A percentile compares a stretch with the other conserved stretches of the same genome.
Conservation (phyloP, 441 rosid species). For the Euphorbia corollata region DNA sequence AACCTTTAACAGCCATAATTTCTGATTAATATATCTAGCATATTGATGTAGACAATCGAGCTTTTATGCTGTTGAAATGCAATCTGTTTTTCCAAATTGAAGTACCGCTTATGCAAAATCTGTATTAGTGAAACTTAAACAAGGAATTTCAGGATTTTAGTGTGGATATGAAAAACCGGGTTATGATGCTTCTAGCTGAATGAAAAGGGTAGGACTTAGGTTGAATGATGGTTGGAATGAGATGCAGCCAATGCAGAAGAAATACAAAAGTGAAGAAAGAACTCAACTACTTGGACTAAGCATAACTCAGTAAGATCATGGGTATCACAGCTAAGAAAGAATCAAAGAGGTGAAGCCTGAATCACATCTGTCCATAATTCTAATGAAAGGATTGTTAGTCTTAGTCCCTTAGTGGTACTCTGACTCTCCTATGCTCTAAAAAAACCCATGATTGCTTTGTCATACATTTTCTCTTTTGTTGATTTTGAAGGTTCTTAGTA, state of each 20-base stretch:
- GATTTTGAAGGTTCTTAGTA: background rate
- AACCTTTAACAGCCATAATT: background rate
- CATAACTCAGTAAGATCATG: slow-evolving; percentile 5
- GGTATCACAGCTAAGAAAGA: background rate
- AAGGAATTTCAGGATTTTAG: background rate
- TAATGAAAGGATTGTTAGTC: background rate
- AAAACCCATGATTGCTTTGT: background rate
- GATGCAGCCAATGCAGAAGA: background rate
- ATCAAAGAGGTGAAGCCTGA: background rate
- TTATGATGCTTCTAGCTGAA: background rate
- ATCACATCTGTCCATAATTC: background rate
- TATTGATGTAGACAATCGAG: background rate
- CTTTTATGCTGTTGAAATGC: background rate
- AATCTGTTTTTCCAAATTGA: background rate
- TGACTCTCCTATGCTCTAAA: background rate
- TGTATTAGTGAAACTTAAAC: slow-evolving; percentile 1
- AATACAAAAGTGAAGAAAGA: background rate
- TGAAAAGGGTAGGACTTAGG: background rate
- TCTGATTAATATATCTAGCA: background rate
- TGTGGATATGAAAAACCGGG: background rate
- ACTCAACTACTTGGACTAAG: background rate
- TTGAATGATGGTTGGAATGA: background rate
- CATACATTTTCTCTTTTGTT: background rate
- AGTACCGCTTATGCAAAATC: background rate
- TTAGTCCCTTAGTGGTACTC: background rate